phyloP scores from a whole-genome alignment of 768 basidiomycete genomes.

The Lactifluus hygrophoroides region DNA sequence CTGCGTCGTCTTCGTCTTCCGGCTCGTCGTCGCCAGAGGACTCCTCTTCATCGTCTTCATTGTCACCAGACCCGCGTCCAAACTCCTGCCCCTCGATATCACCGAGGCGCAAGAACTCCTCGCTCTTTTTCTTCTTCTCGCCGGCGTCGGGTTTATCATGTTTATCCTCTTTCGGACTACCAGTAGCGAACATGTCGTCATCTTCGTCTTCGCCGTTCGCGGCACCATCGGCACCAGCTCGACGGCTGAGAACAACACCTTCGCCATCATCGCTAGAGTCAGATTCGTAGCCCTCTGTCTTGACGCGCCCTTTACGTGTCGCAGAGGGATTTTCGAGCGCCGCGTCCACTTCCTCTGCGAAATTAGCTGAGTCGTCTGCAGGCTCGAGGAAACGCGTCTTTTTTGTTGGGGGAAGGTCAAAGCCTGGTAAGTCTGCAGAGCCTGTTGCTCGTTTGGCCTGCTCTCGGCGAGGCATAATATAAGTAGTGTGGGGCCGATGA shows the following conservation, averaged over 20 bases:
- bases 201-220: slow-evolving; percentile 54
- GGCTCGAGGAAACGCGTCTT: slow-evolving; percentile 78
- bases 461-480: slow-evolving; percentile 22
- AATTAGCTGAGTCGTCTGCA: slow-evolving; percentile 61
- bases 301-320: slow-evolving; percentile 63
- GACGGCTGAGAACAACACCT: slow-evolving; percentile 80
- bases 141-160: slow-evolving; percentile 38
- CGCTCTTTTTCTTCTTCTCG: slow-evolving; percentile 41
- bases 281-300: slow-evolving; percentile 84
- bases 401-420: slow-evolving; percentile 36
- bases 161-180: slow-evolving; percentile 42
- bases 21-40: slow-evolving; percentile 34
- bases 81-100: slow-evolving; percentile 99
- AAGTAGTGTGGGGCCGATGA: background rate
- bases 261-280: slow-evolving; percentile 94
- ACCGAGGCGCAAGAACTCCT: slow-evolving; percentile 74
- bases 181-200: slow-evolving; percentile 76
- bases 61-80: slow-evolving; percentile 36
- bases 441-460: slow-evolving; percentile 17
- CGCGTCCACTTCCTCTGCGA: slow-evolving; percentile 70
- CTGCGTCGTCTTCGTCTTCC: slow-evolving; percentile 70
- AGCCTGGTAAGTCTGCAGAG: background rate
- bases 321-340: slow-evolving; percentile 59
- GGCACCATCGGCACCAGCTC: slow-evolving; percentile 35
- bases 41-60: slow-evolving; percentile 31